Conservation (phyloP, 345 rosid species). For the Gossypium anomalum region DNA sequence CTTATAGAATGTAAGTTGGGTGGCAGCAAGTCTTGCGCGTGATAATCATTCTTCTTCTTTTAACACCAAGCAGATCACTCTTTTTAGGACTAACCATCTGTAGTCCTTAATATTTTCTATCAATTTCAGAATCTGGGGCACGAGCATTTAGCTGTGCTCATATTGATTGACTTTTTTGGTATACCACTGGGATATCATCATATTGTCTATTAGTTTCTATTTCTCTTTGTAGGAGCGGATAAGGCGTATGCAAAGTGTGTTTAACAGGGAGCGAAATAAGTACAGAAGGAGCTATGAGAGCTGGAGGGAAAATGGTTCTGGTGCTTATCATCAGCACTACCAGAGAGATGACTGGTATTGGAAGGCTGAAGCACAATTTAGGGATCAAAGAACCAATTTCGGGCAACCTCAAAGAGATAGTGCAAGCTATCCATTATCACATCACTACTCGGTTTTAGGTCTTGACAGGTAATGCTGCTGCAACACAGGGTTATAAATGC, state of each 20-base stretch:
- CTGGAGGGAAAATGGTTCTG: slow-evolving; percentile 69
- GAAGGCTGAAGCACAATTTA: slow-evolving; percentile 66
- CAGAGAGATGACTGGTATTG: slow-evolving; percentile 99
- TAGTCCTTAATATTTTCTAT: background rate
- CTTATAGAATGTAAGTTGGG: background rate
- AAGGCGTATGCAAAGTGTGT: slow-evolving; percentile 95
- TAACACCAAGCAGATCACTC: background rate
- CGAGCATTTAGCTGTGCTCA: background rate
- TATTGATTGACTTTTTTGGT: background rate
- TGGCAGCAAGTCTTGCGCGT: background rate
- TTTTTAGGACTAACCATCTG: background rate
- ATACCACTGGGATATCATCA: background rate
- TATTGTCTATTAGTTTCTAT: background rate
- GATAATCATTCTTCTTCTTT: background rate
- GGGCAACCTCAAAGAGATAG: slow-evolving; percentile 55
- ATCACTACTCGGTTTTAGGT: slow-evolving; percentile 87
- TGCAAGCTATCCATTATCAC: slow-evolving; percentile 63
- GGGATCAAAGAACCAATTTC: slow-evolving; percentile 54
- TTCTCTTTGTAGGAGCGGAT: slow-evolving; percentile 69
- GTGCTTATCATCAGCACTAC: slow-evolving; percentile 72
- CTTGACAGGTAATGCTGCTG: slow-evolving; percentile 64
- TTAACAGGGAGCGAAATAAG: slow-evolving; percentile 85
- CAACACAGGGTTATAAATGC: background rate
- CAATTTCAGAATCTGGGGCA: background rate
- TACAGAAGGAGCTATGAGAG: slow-evolving; percentile 62